Evolutionary conservation across 1,284 basidiomycete species (phyloP), one percentile per base, ranked within the genome.

Genomic region (Ganoderma meredithae): DNA sequence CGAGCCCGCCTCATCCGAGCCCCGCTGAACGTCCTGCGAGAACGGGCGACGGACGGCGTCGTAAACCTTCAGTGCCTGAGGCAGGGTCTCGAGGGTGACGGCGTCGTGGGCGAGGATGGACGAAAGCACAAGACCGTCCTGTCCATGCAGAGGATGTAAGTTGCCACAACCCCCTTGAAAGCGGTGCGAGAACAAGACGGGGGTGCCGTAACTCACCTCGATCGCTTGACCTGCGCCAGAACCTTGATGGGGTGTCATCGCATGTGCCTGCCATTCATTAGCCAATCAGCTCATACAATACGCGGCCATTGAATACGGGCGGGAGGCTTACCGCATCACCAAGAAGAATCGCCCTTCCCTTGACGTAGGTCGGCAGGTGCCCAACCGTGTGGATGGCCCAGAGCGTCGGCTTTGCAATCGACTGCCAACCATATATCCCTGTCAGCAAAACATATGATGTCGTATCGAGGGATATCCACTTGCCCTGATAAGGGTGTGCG

Each of bases 191-290:
- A 3, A 17, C 10, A 10, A 25, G 31, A 22, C 64, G 12, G 12
- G 12, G 12, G 12, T 19, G 19, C 19, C 43, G 8, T 44, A 17
- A 49, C 12, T 39, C 44, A 80, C 80, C 74, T 82, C 82, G 55
- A 83, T 78, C 0, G 80, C 81, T 71, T 83, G 82, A 0, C 82
- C 81, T 8, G 78, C 82, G 12, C 82, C 81, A 22, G 82, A 79
- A 1, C 79, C 81, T 69, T 81, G 80, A 68, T 80, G 77, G 0
- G 81, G 81, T 4, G 79, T 78, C 80, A 83, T 83, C 0, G 80
- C 82, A 71, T 83, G 82, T 1, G 83, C 82, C 82, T 83, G 58
- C n/a, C 12, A 27, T 22, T 19, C 12, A 3, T 12, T 7, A 36
- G n/a, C 31, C 39, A 44, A 31, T 39, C 10, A 55, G 41, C 17